Conservation (phyloP, 2,329 filamentous ascomycete species). For the Sporothrix humicola region DNA sequence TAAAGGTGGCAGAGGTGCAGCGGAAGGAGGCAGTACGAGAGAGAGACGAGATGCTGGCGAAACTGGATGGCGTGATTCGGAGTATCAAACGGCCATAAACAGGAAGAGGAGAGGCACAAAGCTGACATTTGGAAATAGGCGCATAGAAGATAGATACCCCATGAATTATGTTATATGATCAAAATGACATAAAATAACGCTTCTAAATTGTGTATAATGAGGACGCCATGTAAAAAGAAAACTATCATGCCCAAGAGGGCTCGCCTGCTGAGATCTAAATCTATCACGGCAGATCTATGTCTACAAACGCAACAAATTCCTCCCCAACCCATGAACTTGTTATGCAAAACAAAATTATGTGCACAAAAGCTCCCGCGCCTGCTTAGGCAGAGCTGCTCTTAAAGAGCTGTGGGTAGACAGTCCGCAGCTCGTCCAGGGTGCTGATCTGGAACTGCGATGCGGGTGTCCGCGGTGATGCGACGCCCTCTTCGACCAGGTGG, state of each 20-base stretch:
- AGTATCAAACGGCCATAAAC: constrained; percentile 57
- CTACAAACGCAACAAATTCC: not conserved
- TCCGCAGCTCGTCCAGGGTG: constrained; percentile 75
- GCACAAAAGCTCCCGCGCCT: not conserved
- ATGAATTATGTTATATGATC: not conserved
- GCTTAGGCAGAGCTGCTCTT: constrained; percentile 50
- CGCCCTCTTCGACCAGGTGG: constrained; percentile 81
- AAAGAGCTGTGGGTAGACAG: constrained; percentile 84
- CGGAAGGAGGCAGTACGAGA: constrained; percentile 68
- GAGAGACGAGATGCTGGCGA: constrained; percentile 64
- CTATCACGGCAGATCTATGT: not conserved
- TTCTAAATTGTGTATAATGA: not conserved
- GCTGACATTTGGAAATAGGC: not conserved
- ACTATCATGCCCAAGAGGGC: not conserved
- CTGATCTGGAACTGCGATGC: constrained; percentile 78
- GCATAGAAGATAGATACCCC: constrained; percentile 32
- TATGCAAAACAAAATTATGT: not conserved
- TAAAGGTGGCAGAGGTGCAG: constrained; percentile 67
- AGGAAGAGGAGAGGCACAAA: no score
- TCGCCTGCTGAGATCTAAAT: not conserved
- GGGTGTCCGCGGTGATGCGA: constrained; percentile 65
- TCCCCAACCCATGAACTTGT: not conserved
- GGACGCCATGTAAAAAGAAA: not conserved
- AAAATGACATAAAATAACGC: not conserved
- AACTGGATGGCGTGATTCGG: constrained; percentile 66